These are phyloP conservation scores for Aspergillus panamensis DNA, from an alignment of 495 filamentous ascomycete species.

Conservation along the genomic window DNA sequence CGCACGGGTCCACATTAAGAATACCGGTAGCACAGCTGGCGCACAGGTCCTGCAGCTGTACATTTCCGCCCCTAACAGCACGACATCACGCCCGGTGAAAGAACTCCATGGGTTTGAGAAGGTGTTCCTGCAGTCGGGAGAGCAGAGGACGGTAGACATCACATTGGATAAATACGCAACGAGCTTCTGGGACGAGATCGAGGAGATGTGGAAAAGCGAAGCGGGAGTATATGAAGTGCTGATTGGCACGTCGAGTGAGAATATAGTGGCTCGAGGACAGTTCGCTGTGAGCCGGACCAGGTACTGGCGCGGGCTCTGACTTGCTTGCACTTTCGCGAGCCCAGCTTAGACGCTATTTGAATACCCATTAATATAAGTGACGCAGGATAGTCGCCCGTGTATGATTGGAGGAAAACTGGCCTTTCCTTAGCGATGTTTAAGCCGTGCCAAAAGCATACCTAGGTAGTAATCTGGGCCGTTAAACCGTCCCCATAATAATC, in stretches of 20 bases:
- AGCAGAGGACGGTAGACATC: conserved; percentile 59
- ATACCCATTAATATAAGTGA: background rate
- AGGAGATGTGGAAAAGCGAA: conserved; percentile 66
- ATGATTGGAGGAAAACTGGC: conserved; percentile 20
- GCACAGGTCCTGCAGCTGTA: conserved; percentile 74
- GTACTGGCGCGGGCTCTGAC: conserved; percentile 30
- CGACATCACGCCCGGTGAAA: conserved; percentile 33
- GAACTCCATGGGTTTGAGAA: conserved; percentile 63
- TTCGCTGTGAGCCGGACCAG: conserved; percentile 42
- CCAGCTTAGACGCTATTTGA: too few species aligned
- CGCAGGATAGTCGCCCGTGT: background rate
- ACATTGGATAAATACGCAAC: conserved; percentile 60
- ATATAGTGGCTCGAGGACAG: conserved; percentile 32
- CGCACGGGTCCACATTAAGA: conserved; percentile 47
- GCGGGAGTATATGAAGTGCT: conserved; percentile 64
- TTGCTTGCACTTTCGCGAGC: too few species aligned
- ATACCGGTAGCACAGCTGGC: conserved; percentile 51
- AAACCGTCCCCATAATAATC: background rate
- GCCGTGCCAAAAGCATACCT: background rate
- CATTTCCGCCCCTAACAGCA: conserved; percentile 47
- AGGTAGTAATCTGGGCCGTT: background rate
- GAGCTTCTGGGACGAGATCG: conserved; percentile 68
- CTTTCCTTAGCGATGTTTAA: background rate
- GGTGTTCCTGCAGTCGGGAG: conserved; percentile 58
- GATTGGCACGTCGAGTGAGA: conserved; percentile 48